Evolutionary conservation across 2,329 filamentous ascomycete genomes (phyloP).

Genomic region (Monosporascus sp.): DNA sequence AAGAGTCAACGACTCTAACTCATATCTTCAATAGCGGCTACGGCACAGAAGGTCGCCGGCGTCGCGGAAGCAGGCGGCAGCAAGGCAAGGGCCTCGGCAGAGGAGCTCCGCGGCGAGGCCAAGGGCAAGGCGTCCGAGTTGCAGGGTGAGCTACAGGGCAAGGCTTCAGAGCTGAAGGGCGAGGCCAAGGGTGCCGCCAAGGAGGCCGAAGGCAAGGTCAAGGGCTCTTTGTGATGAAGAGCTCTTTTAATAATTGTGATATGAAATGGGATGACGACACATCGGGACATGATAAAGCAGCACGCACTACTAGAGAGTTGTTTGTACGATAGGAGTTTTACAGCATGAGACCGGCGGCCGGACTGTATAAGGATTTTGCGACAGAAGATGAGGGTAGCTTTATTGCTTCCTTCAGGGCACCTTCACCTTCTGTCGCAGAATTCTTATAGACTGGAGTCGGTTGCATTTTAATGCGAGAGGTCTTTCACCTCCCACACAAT

Average conservation of each 20-base stretch:
- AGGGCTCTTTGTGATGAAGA: slow-evolving; percentile 19
- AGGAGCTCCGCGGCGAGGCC: slow-evolving; percentile 24
- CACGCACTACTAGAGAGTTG: not conserved
- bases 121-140: slow-evolving; percentile 26
- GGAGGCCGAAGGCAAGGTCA: slow-evolving; percentile 31
- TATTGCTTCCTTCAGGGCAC: too few relatives aligned
- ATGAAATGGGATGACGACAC: not conserved
- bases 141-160: slow-evolving; percentile 22
- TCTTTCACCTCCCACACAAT: too few relatives aligned
- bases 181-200: slow-evolving; percentile 19
- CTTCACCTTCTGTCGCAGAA: too few relatives aligned
- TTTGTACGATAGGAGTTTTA: not conserved
- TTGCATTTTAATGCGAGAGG: not conserved
- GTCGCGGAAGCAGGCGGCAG: slow-evolving; percentile 27
- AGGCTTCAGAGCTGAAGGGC: slow-evolving; percentile 25
- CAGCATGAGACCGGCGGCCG: not conserved
- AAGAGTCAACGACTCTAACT: slow-evolving; percentile 5
- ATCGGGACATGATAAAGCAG: not conserved
- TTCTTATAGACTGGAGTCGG: not conserved
- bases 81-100: slow-evolving; percentile 30
- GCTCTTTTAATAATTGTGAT: too few relatives aligned
- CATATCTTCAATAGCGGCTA: not conserved
- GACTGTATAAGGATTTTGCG: too few relatives aligned
- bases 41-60: not conserved
- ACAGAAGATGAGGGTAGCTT: too few relatives aligned